Evolutionary conservation across 2,329 filamentous ascomycete genomes (phyloP).

Genomic region (Orbilia quercus): DNA sequence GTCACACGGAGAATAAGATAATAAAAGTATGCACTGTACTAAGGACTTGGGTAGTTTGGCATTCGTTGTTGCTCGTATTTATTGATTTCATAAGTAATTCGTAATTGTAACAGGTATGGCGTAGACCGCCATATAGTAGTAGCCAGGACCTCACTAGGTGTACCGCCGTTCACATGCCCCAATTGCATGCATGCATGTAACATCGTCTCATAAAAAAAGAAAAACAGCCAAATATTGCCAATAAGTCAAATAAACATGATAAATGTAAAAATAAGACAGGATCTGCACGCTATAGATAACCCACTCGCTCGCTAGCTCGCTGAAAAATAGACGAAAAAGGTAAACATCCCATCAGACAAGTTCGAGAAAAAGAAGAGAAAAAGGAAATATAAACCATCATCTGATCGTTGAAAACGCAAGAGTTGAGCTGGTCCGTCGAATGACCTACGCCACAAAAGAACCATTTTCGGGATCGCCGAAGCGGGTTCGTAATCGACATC

Average conservation of each 20-base stretch:
- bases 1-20: too few species aligned
- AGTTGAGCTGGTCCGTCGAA: not conserved
- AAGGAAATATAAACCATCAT: not conserved
- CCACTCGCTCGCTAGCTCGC: slow-evolving; percentile 11
- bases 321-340: not conserved
- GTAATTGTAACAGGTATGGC: too few species aligned
- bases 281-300: slow-evolving; percentile 13
- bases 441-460: not conserved
- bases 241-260: slow-evolving; percentile 4
- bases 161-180: too few species aligned
- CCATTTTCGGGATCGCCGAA: not conserved
- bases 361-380: not conserved
- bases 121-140: too few species aligned
- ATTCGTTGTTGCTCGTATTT: too few species aligned
- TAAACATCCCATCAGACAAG: not conserved
- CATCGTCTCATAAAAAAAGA: too few species aligned
- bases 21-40: too few species aligned
- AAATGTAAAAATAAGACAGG: not conserved
- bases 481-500: not conserved
- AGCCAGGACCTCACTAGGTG: too few species aligned
- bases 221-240: too few species aligned
- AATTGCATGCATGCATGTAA: too few species aligned
- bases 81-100: too few species aligned
- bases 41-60: too few species aligned
- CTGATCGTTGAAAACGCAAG: not conserved